Conservation (phyloP, 1,284 basidiomycete species). For the Pterula multifida region DNA sequence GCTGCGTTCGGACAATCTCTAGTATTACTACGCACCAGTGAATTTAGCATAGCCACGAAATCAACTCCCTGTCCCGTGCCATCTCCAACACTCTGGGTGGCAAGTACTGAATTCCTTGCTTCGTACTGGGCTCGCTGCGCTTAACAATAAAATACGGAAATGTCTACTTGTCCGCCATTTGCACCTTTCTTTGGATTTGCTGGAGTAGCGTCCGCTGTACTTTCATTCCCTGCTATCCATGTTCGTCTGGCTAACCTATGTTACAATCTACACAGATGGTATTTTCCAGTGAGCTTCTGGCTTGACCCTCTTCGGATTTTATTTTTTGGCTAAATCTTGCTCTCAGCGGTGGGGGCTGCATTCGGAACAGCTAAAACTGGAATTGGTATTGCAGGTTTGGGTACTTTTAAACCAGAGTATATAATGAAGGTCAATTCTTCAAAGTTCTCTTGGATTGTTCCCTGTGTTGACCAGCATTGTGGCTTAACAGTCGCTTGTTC, state of each 20-base stretch:
- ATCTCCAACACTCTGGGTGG: too few species aligned
- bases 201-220: constrained; percentile 70
- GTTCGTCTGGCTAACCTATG: too few species aligned
- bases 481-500: constrained; percentile 69
- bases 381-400: constrained; percentile 94
- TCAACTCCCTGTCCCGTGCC: too few species aligned
- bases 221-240: constrained; percentile 16
- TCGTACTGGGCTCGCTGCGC: too few species aligned
- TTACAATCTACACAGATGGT: constrained; percentile 49
- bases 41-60: too few species aligned
- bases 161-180: constrained; percentile 67
- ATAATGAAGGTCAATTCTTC: constrained; percentile 78
- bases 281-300: constrained; percentile 65
- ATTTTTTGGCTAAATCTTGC: constrained; percentile 5
- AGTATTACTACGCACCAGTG: too few species aligned
- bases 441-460: neutral
- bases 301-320: constrained; percentile 7
- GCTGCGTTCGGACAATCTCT: too few species aligned
- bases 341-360: constrained; percentile 80
- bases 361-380: constrained; percentile 97
- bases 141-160: too few species aligned
- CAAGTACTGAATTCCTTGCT: too few species aligned
- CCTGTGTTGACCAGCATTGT: neutral
- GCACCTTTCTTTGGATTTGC: constrained; percentile 82
- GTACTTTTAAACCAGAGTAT: constrained; percentile 89